Conservation (phyloP, 2,329 filamentous ascomycete genomes). For the Penicillium sp. region DNA sequence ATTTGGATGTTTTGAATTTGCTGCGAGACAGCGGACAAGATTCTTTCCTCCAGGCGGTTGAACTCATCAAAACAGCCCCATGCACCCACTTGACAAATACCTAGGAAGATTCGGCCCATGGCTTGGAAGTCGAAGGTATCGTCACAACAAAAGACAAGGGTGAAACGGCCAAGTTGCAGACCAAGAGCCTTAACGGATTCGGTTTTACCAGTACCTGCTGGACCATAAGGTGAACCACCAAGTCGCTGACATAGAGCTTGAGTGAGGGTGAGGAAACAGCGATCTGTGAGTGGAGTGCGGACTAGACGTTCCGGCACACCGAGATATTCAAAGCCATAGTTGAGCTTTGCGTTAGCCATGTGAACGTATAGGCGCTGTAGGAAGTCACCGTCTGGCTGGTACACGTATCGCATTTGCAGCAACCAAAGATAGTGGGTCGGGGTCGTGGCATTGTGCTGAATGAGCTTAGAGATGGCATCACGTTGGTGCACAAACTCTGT, state of each 20-base stretch:
- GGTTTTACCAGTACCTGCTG: conserved; percentile 96
- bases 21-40: conserved; percentile 94
- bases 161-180: conserved; percentile 93
- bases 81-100: conserved; percentile 96
- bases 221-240: conserved; percentile 93
- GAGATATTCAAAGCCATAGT: conserved; percentile 97
- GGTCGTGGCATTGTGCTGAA: conserved; percentile 65
- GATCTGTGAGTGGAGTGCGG: conserved; percentile 90
- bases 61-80: conserved; percentile 99
- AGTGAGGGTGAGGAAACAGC: conserved; percentile 95
- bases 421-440: conserved; percentile 87
- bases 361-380: conserved; percentile 78
- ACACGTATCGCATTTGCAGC: conserved; percentile 94
- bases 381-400: conserved; percentile 72
- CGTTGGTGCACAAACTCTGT: conserved; percentile 98
- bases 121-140: conserved; percentile 99
- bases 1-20: conserved; percentile 99
- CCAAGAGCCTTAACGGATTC: conserved; percentile 98
- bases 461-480: conserved; percentile 82
- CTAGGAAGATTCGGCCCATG: conserved; percentile 98
- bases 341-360: conserved; percentile 93
- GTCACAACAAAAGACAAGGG: conserved; percentile 97
- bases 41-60: conserved; percentile 96
- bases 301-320: conserved; percentile 95
- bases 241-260: conserved; percentile 92